These are phyloP conservation scores for Noccaea bulbosa DNA, from an alignment of 345 rosid genomes.

Conservation along the genomic window DNA sequence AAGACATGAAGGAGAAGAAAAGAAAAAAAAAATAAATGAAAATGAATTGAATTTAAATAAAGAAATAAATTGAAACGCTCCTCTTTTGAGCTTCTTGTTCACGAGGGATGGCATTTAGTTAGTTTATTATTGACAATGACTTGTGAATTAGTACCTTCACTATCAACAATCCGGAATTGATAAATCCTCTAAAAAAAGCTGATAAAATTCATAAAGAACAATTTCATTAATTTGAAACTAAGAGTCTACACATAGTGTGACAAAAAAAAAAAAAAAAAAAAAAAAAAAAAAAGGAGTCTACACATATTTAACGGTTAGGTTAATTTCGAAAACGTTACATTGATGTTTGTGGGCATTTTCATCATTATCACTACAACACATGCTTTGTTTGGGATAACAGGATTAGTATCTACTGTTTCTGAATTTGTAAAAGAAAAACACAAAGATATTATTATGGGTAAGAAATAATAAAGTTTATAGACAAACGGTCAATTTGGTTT, in stretches of 20 bases:
- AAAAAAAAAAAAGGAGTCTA: too few species aligned
- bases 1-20: constrained; percentile 33
- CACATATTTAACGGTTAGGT: constrained; percentile 13
- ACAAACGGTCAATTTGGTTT: constrained; percentile 40
- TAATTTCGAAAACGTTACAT: constrained; percentile 17
- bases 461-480: constrained; percentile 29
- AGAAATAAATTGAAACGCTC: constrained; percentile 44
- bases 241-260: too few species aligned
- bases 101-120: constrained; percentile 42
- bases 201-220: background rate
- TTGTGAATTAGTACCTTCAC: constrained; percentile 26
- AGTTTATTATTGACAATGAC: constrained; percentile 33
- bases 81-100: constrained; percentile 47
- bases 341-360: background rate
- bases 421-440: constrained; percentile 1
- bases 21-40: background rate
- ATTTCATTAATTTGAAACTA: background rate
- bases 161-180: constrained; percentile 7
- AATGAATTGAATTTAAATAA: constrained; percentile 28
- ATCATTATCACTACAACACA: constrained; percentile 16
- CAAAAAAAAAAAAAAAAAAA: too few species aligned
- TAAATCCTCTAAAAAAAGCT: background rate
- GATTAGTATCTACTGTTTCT: background rate
- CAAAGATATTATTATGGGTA: constrained; percentile 16
- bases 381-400: constrained; percentile 10